Evolutionary conservation across 2,329 filamentous ascomycete species (phyloP), one percentile per base, ranked within the genome.

Genomic region (Ceratocystis alfenasii): DNA sequence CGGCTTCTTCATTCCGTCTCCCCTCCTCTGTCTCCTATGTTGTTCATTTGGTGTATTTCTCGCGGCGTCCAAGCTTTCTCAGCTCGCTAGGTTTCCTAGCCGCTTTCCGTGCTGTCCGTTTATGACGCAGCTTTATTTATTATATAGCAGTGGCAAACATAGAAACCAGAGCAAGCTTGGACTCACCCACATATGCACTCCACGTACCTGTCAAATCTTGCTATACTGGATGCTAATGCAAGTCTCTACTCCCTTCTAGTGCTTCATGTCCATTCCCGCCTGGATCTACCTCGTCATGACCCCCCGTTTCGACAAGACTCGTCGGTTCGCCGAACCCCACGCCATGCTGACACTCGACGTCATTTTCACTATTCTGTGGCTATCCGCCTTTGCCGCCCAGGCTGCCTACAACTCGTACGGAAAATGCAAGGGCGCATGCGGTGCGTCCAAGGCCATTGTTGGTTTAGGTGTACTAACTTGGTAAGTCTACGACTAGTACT

Each of bases 231-330:
- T 30, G 22, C 53, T 30, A 12, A 17, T 15, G 28, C 53, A 33
- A 25, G 30, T 28, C 53, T 17, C 12, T 57, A 25, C 10, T 46
- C 12, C 15, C 44, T 53, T 50, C 64, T 67, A 88, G 85, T 86
- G 83, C 74, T 87, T 87, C 75, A 74, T 88, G 41, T 81, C 81
- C 17, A 77, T 86, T 60, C 84, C 83, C 0, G 83, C 83, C 57
- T 84, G 84, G 77, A 79, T 88, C 68, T 88, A 83, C 74, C 78
- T 87, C 62, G 79, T 82, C 70, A 83, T 86, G 79, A 81, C 84
- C 2, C 85, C 85, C 53, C 79, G 85, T 64, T 87, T 83, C 73
- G 78, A 80, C 61, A 80, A 85, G 69, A 85, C 85, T 3, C 79
- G 82, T 65, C 82, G 78, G 69, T 78, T 85, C 64, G 85, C 85